phyloP scores from a whole-genome alignment of 441 rosid genomes.

The Eutrema salsugineum region DNA sequence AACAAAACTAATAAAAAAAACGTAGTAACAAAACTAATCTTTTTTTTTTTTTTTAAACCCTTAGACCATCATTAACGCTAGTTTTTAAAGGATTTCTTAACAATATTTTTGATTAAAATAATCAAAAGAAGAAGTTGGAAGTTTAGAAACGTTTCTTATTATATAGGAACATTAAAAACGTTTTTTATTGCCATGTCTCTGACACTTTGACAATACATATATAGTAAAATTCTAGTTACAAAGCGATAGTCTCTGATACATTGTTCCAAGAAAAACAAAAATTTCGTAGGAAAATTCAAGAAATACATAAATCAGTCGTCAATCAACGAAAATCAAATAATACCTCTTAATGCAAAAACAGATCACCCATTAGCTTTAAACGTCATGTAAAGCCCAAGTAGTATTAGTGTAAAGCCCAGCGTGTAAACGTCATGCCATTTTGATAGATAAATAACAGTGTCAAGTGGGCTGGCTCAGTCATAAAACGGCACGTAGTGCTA shows the following conservation, averaged over 20 bases:
- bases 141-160: no score
- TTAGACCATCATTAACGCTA: no score
- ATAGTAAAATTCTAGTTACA: background rate
- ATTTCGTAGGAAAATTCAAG: background rate
- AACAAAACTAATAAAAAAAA: background rate
- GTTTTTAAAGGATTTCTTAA: no score
- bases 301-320: background rate
- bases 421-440: background rate
- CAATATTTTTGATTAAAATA: background rate
- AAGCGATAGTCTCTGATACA: background rate
- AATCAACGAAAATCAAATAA: background rate
- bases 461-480: background rate
- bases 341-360: background rate
- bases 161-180: no score
- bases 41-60: background rate
- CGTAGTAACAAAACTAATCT: background rate
- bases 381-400: constrained; percentile 1
- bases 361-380: background rate
- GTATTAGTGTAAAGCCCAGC: background rate
- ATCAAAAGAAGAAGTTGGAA: no score
- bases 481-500: constrained; percentile 16
- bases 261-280: background rate
- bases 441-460: background rate
- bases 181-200: no score
- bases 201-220: background rate